These are phyloP conservation scores for Petunia secreta DNA, from an alignment of 257 asterid species.

Conservation along the genomic window DNA sequence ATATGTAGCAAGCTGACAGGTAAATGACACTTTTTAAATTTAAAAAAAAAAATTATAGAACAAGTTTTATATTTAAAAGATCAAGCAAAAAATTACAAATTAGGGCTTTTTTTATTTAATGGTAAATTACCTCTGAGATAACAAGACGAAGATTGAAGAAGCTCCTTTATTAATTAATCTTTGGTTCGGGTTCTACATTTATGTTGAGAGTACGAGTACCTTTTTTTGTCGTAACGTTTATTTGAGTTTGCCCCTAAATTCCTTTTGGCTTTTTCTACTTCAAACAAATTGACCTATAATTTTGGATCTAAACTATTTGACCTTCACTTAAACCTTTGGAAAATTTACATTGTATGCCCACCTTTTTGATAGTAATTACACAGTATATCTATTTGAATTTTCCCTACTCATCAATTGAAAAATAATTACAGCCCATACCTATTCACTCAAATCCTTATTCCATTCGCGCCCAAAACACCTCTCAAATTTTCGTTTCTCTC, in stretches of 20 bases:
- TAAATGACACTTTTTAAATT: background rate
- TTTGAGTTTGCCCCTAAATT: background rate
- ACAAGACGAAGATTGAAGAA: background rate
- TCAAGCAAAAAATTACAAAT: no score
- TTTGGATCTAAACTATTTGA: conserved; percentile 18
- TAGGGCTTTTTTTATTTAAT: background rate
- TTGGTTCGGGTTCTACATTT: no score
- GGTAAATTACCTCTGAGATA: conserved; percentile 10
- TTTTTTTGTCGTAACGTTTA: background rate
- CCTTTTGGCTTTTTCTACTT: background rate
- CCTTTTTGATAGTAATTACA: no score
- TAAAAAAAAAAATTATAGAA: background rate
- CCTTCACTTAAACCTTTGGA: background rate
- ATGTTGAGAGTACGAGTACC: no score
- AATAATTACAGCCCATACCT: no score
- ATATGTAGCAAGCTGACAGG: no score
- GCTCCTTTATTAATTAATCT: background rate
- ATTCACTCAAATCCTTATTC: no score
- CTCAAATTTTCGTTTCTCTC: no score
- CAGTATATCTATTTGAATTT: no score
- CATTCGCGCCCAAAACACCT: no score
- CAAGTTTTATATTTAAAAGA: background rate
- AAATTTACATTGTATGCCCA: no score
- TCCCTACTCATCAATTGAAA: no score
- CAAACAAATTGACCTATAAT: background rate